These are phyloP conservation scores for Pythium sp. DNA, from an alignment of 352 stramenopile species.

Conservation along the genomic window DNA sequence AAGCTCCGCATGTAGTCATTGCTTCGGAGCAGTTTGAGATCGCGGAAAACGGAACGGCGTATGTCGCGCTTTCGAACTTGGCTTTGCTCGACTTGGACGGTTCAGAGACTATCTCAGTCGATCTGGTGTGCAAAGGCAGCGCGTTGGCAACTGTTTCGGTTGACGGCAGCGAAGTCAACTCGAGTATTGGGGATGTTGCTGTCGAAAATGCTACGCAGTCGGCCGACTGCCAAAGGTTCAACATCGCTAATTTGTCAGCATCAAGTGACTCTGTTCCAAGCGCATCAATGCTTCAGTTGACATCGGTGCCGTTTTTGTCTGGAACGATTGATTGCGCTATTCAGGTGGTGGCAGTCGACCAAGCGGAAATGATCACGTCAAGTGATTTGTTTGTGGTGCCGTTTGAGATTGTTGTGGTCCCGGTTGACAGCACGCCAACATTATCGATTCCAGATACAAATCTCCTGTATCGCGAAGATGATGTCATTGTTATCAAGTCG, in stretches of 20 bases:
- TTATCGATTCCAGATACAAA: not conserved
- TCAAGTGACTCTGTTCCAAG: not conserved
- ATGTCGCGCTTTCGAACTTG: not conserved
- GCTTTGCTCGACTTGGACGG: constrained; percentile 1
- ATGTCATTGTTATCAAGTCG: not conserved
- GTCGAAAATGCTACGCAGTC: not conserved
- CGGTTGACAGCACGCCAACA: not conserved
- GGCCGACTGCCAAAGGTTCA: not conserved
- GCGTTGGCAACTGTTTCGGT: not conserved
- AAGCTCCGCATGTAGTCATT: not conserved
- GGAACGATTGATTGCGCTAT: not conserved
- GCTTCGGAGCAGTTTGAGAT: not conserved
- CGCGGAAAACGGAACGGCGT: not conserved
- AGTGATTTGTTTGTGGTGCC: not conserved
- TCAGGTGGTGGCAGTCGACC: not conserved
- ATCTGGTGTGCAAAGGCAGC: not conserved
- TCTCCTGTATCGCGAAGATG: not conserved
- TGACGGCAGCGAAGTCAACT: not conserved
- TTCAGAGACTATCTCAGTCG: not conserved
- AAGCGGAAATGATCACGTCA: not conserved
- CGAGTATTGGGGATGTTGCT: not conserved
- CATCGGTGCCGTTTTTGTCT: not conserved
- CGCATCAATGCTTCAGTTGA: not conserved
- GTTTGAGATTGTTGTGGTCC: not conserved
- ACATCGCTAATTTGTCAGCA: constrained; percentile 1